Evolutionary conservation across 1,284 basidiomycete species (phyloP), one percentile per base, ranked within the genome.

Genomic region (Moesziomyces antarcticus): DNA sequence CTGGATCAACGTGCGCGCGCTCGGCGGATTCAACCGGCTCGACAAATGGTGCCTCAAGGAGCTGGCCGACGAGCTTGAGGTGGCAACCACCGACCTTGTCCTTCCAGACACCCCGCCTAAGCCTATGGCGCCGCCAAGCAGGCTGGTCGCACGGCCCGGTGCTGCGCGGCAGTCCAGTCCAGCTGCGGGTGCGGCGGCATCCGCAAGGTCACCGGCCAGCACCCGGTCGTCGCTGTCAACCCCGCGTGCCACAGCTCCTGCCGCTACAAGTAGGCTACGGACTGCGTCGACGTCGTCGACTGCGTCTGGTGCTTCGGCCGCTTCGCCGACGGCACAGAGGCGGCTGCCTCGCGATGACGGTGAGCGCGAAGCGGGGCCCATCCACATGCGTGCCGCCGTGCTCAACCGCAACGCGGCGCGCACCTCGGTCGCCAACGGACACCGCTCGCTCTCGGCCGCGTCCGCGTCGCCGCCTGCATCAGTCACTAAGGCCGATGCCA

Each of bases 41-140:
- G 92, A 96, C 50, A 88, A 88, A 7, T 96, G 93, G 93, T 90
- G 91, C 1, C 84, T 95, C 58, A 91, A 93, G 81, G 95, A 97
- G 90, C 93, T 94, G 71, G 69, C 74, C 6, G 73, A 77, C 25
- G 78, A 80, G 59, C 50, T 81, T 1, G 80, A 80, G 13, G 65
- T 81, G 3, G 33, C 63, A 9, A 58, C 62, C 0, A 40, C 54
- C 3, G 80, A 81, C 56, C 66, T 81, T 9, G 13, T 80, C 8
- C 42, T 73, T n/a, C 49, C 69, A 1, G 63, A 77, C 5, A 61
- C 60, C 16, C 52, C 52, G 8, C 50, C 54, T 5, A 54, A 52
- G 25, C 16, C 41, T 21, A 42, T 33, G 2, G 18, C 33, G 4
- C 35, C 50, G 37, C 53, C 52, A 4, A 55, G 52, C 13, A 42